A percentile compares a stretch with the other conserved stretches of the same genome.
Conservation (phyloP, 2,329 filamentous ascomycete species). For the Aureobasidium mangrovei region DNA sequence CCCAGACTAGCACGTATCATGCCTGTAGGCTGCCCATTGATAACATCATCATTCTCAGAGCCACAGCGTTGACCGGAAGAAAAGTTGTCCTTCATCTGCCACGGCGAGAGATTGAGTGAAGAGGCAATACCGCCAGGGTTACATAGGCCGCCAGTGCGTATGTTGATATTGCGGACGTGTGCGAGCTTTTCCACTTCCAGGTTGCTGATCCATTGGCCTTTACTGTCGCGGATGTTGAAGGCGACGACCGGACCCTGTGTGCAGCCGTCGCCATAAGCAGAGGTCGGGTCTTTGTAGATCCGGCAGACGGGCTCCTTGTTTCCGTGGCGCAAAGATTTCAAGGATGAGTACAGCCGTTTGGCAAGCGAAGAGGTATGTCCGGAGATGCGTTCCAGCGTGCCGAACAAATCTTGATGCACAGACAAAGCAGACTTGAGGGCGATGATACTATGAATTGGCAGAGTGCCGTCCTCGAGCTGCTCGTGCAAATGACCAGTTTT, state of each 20-base stretch:
- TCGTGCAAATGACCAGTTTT: constrained; percentile 68
- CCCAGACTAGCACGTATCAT: constrained; percentile 79
- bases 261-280: constrained; percentile 34
- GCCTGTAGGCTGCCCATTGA: constrained; percentile 79
- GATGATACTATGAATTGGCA: constrained; percentile 84
- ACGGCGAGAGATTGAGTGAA: constrained; percentile 62
- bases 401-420: constrained; percentile 60
- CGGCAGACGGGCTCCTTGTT: constrained; percentile 59
- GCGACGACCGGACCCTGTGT: constrained; percentile 67
- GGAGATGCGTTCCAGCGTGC: constrained; percentile 56
- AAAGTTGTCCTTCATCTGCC: constrained; percentile 80
- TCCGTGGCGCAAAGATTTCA: constrained; percentile 56
- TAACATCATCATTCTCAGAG: constrained; percentile 71
- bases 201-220: constrained; percentile 69
- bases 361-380: constrained; percentile 62
- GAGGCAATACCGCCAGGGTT: constrained; percentile 80
- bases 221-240: constrained; percentile 67
- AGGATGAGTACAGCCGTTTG: constrained; percentile 47
- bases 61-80: constrained; percentile 79
- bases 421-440: constrained; percentile 70
- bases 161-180: constrained; percentile 65
- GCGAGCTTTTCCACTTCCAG: constrained; percentile 84
- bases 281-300: constrained; percentile 47
- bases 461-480: constrained; percentile 79
- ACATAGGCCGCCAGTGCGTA: constrained; percentile 82